phyloP scores from a whole-genome alignment of 371 early-diverging fungal species.

The Lichtheimia corymbifera region DNA sequence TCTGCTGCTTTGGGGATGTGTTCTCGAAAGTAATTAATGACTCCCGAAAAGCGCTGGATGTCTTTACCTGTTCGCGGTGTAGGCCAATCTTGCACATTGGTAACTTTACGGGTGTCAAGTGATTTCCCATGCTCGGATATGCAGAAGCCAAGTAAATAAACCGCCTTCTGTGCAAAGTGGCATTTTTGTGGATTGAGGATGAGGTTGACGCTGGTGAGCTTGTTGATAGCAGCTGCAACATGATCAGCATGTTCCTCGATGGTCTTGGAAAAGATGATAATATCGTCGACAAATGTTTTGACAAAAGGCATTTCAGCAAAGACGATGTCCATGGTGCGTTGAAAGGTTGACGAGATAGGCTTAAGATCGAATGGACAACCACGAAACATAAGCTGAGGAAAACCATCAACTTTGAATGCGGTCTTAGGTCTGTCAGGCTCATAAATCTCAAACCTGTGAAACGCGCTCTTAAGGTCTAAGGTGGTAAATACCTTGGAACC shows the following conservation, averaged over 20 bases:
- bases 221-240: conserved; percentile 11
- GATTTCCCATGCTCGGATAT: conserved; percentile 17
- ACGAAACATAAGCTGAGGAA: conserved; percentile 22
- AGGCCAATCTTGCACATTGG: conserved; percentile 16
- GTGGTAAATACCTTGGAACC: conserved; percentile 20
- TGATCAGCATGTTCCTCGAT: conserved; percentile 12
- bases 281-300: too few relatives aligned
- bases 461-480: conserved; percentile 27
- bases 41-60: conserved; percentile 6
- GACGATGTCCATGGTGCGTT: conserved; percentile 16
- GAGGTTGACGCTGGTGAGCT: conserved; percentile 15
- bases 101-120: conserved; percentile 22
- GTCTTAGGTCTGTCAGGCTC: conserved; percentile 15
- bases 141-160: conserved; percentile 25
- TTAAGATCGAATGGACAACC: conserved; percentile 30
- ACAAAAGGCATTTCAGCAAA: conserved; percentile 4
- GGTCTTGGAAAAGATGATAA: conserved; percentile 1
- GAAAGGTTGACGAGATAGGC: conserved; percentile 22
- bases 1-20: neutral
- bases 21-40: conserved; percentile 1
- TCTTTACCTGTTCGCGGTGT: conserved; percentile 15
- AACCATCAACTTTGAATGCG: neutral
- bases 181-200: conserved; percentile 26
- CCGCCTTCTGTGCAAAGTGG: conserved; percentile 15
- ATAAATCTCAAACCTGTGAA: conserved; percentile 27